These are phyloP conservation scores for Arthroderma sp. DNA, from an alignment of 2,329 filamentous ascomycete genomes.

Conservation along the genomic window DNA sequence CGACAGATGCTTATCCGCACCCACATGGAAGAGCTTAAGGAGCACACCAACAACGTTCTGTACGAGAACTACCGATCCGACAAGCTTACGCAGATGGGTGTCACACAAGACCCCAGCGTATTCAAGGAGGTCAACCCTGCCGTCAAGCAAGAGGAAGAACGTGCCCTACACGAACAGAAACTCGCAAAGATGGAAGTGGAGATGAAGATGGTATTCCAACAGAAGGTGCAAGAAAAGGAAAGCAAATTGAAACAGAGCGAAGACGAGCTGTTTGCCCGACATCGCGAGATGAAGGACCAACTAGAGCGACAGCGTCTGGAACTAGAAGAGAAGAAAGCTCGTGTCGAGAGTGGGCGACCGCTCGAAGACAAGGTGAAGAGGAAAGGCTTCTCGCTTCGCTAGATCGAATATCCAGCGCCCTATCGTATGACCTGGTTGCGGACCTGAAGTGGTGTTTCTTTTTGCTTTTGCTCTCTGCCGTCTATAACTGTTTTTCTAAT, in stretches of 20 bases:
- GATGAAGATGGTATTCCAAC: constrained; percentile 99
- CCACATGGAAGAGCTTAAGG: constrained; percentile 99
- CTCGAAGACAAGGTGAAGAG: constrained; percentile 97
- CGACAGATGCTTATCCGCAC: constrained; percentile 99
- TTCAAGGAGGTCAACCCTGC: constrained; percentile 99
- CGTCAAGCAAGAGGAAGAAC: constrained; percentile 99
- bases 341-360: constrained; percentile 87
- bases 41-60: constrained; percentile 96
- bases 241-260: constrained; percentile 99
- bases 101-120: constrained; percentile 94
- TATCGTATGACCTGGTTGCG: no score
- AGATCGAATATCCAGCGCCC: constrained; percentile 27
- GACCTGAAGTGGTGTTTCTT: no score
- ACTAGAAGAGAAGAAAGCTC: constrained; percentile 94
- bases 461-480: no score
- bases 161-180: constrained; percentile 96
- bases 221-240: constrained; percentile 99
- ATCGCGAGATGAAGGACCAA: constrained; percentile 99
- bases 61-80: constrained; percentile 99
- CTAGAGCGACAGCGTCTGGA: constrained; percentile 88
- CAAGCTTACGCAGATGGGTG: constrained; percentile 97
- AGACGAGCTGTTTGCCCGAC: constrained; percentile 93
- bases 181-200: constrained; percentile 99
- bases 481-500: no score
- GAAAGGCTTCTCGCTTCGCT: constrained; percentile 98